Evolutionary conservation across 75 land plant species (phyloP).

Genomic region (Larix kaempferi): DNA sequence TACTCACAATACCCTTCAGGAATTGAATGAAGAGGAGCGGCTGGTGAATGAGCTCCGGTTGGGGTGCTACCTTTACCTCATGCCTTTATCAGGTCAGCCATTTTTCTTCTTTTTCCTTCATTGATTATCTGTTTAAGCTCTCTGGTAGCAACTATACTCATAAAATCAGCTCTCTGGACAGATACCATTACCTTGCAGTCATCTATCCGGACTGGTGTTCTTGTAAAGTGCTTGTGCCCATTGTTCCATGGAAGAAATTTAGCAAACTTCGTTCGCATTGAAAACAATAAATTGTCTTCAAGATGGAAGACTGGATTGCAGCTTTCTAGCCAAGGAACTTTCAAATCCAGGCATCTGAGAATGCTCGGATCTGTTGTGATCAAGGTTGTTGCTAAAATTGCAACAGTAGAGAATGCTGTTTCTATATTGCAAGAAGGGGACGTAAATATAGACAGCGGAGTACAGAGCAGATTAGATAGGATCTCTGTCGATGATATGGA

Average conservation of each 20-base stretch:
- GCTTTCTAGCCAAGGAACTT: conserved; percentile 5
- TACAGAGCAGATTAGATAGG: conserved; percentile 1
- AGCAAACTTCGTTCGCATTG: conserved; percentile 1
- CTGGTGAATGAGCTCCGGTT: neutral
- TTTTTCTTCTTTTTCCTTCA: neutral
- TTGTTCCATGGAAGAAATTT: conserved; percentile 5
- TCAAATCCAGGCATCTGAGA: neutral
- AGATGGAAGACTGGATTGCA: conserved; percentile 16
- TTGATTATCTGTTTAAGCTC: neutral
- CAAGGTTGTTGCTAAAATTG: conserved; percentile 36
- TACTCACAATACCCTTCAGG: neutral
- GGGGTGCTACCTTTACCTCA: neutral
- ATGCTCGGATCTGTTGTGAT: conserved; percentile 3
- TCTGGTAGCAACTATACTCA: neutral
- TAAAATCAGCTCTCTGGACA: conserved; percentile 12
- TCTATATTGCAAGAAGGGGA: neutral
- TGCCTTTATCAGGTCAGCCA: neutral
- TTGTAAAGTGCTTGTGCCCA: conserved; percentile 12
- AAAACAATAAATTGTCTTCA: conserved; percentile 15
- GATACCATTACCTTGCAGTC: conserved; percentile 30
- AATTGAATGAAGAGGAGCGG: conserved; percentile 1
- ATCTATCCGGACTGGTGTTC: conserved; percentile 11
- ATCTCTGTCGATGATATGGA: conserved; percentile 19
- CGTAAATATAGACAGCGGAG: conserved; percentile 4
- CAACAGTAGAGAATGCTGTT: conserved; percentile 2